Evolutionary conservation across 1,284 basidiomycete species (phyloP).

Genomic region (Nidula niveotomentosa): DNA sequence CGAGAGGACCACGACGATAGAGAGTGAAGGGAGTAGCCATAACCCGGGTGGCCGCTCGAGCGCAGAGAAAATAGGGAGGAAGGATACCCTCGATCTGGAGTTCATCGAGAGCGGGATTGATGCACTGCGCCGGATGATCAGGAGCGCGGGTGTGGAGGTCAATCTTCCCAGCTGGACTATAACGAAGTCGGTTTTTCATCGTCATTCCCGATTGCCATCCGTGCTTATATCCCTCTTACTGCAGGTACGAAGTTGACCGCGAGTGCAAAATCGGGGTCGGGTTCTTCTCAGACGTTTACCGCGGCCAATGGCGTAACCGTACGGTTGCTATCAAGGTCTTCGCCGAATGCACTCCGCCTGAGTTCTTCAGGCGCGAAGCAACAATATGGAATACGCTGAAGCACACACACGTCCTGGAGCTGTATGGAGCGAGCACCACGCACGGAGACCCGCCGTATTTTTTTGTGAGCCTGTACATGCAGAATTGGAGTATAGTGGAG

Average conservation of each 20-base stretch:
- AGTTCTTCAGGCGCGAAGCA: constrained; percentile 50
- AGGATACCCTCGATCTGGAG: constrained; percentile 45
- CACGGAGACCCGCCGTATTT: constrained; percentile 63
- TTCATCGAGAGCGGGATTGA: constrained; percentile 50
- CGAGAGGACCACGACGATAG: constrained; percentile 20
- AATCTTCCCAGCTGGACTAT: constrained; percentile 74
- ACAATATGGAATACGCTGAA: constrained; percentile 49
- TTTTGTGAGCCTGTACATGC: constrained; percentile 66
- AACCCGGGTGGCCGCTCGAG: constrained; percentile 27
- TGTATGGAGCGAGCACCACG: constrained; percentile 63
- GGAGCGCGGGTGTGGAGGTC: constrained; percentile 34
- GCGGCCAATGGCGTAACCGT: constrained; percentile 59
- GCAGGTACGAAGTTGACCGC: constrained; percentile 62
- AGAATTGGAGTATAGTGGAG: constrained; percentile 40
- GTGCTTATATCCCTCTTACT: not conserved
- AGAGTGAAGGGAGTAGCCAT: constrained; percentile 27
- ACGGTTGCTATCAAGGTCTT: constrained; percentile 63
- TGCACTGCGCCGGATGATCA: constrained; percentile 50
- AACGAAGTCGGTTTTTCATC: constrained; percentile 43
- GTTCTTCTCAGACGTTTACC: constrained; percentile 71
- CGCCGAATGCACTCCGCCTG: constrained; percentile 42
- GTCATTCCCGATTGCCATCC: constrained; percentile 3
- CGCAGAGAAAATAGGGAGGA: constrained; percentile 29
- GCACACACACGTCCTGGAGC: constrained; percentile 52
- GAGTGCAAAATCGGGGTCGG: constrained; percentile 65